Conservation (phyloP, 257 asterid species). For the Solanum etuberosum region DNA sequence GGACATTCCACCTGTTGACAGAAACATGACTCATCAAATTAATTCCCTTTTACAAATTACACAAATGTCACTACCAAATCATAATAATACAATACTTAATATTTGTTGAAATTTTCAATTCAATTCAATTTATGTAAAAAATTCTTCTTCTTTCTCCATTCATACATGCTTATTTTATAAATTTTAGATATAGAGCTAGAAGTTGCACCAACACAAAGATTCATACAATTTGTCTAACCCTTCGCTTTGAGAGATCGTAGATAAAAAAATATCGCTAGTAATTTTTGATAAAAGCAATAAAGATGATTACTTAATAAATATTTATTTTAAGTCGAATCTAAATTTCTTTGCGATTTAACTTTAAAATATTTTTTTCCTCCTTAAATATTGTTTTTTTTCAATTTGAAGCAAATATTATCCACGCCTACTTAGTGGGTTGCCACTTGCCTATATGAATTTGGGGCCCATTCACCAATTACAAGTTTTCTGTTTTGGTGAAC, state of each 20-base stretch:
- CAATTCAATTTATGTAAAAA: background rate
- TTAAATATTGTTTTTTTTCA: background rate
- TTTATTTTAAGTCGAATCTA: background rate
- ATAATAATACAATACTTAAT: background rate
- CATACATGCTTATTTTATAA: background rate
- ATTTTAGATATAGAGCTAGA: background rate
- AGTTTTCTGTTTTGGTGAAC: constrained; percentile 3
- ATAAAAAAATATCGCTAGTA: background rate
- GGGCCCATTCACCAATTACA: constrained; percentile 31
- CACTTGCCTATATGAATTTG: constrained; percentile 14
- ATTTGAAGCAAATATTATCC: background rate
- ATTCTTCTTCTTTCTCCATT: background rate
- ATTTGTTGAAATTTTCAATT: background rate
- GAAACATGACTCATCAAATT: constrained; percentile 12
- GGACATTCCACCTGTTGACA: constrained; percentile 37
- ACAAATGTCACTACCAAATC: background rate
- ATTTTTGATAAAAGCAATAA: background rate
- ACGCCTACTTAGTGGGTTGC: background rate
- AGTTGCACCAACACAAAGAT: background rate
- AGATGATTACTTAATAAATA: background rate
- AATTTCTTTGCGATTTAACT: background rate
- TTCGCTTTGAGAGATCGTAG: background rate
- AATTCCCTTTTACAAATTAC: background rate
- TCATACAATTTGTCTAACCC: background rate
- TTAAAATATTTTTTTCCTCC: background rate